Base-by-base conservation (phyloP, 2,329 filamentous ascomycete species). In the Alternaria arborescens region DNA sequence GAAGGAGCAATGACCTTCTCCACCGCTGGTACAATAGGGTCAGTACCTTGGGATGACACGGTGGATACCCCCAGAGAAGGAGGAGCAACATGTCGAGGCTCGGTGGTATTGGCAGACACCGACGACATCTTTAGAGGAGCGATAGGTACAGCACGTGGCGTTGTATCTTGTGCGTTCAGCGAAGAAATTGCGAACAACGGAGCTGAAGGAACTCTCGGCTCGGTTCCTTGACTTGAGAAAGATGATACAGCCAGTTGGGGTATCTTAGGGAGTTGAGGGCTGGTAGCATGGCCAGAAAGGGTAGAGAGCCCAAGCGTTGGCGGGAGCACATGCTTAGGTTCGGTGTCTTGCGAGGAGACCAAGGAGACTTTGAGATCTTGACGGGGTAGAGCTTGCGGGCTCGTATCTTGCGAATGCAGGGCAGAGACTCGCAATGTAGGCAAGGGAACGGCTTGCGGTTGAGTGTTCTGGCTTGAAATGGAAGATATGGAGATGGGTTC, bases 1-100 rank as follows among this genome's bases (percentile, higher is more conserved):
- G 77, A 71, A 34, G 71, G 69, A 8, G 64, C 41, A 16, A 74
- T 52, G 8, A 47, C 67, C 70, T 74, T 74, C 48, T 77, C 72
- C 6, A 69, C 61, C 12, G 70, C 59, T 14, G 79, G 68, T n/a
- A 62, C 64, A 14, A 69, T 43, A 42, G 71, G 79, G 50, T 79
- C 61, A 24, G 70, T 73, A 32, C 55, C 56, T 30, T 71, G 63
- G 8, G 65, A 64, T 10, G 61, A 66, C 22, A 71, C 55, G n/a
- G 52, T 42, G 4, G 72, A 71, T 28, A 74, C 36, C n/a, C 62
- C 52, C 24, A 76, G 53, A 20, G 62, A 53, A 34, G 65, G 64
- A 22, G 38, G 47, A 24, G 62, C 30, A 11, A 59, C 58, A 60
- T 61, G 36, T 55, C 58, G 68, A 36, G 72, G 74, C 41, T 66